A percentile compares a stretch with the other conserved stretches of the same genome.
Evolutionary conservation across 257 asterid genomes (phyloP).

Genomic region (Marsdenia floribunda): DNA sequence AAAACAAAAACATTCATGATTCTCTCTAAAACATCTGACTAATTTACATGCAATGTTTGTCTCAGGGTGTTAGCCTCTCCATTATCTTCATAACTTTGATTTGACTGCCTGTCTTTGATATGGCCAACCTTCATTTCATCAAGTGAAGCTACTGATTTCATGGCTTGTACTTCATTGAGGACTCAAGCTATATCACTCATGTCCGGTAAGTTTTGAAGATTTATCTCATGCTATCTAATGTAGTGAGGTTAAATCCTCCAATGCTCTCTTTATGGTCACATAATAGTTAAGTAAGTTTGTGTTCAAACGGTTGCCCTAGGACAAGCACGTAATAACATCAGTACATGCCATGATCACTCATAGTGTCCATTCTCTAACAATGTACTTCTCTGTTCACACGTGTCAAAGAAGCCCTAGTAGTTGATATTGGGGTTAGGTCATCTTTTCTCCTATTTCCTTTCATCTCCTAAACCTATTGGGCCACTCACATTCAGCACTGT

Average conservation of each 20-base stretch:
- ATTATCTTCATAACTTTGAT: neutral
- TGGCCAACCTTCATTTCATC: conserved; percentile 70
- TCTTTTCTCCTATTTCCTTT: too few species aligned
- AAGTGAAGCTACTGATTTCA: conserved; percentile 69
- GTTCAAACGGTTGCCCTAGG: too few species aligned
- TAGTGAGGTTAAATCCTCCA: neutral
- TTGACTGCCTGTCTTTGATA: neutral
- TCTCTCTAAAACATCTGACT: conserved; percentile 47
- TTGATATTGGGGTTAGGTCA: too few species aligned
- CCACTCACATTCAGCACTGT: too few species aligned
- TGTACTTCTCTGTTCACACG: too few species aligned
- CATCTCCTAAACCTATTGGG: too few species aligned
- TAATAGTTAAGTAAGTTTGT: neutral
- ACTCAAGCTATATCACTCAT: conserved; percentile 59
- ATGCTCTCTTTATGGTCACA: neutral
- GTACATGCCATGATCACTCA: too few species aligned
- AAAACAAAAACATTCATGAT: conserved; percentile 70
- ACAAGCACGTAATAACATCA: too few species aligned
- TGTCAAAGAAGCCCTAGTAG: too few species aligned
- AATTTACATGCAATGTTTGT: conserved; percentile 74
- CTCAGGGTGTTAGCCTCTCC: conserved; percentile 49
- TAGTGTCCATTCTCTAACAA: too few species aligned
- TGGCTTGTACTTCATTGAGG: conserved; percentile 69
- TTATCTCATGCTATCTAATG: conserved; percentile 3
- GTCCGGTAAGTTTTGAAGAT: conserved; percentile 43